Evolutionary conservation across 345 rosid genomes (phyloP).

Genomic region (Anacardium occidentale): DNA sequence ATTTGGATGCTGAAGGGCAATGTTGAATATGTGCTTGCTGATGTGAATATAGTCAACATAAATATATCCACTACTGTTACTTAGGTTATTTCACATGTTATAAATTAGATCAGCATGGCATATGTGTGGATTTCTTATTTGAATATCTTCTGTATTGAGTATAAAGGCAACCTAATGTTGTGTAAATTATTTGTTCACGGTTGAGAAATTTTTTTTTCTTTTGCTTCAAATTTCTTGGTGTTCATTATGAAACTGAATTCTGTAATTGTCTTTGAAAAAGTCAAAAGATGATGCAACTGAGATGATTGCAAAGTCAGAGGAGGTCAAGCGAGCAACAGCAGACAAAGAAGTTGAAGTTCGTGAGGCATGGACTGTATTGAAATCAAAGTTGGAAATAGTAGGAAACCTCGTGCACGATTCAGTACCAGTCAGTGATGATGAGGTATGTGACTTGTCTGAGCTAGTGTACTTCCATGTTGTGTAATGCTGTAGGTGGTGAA

Average conservation of each 20-base stretch:
- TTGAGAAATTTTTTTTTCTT: too few species aligned
- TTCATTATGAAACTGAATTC: background rate
- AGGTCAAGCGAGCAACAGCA: slow-evolving; percentile 46
- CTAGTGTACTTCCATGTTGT: background rate
- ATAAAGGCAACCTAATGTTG: background rate
- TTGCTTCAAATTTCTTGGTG: background rate
- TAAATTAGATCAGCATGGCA: background rate
- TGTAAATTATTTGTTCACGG: too few species aligned
- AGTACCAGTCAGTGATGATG: slow-evolving; percentile 69
- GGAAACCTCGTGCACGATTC: slow-evolving; percentile 94
- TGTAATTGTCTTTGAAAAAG: slow-evolving; percentile 23
- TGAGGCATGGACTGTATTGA: slow-evolving; percentile 50
- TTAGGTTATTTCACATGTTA: too few species aligned
- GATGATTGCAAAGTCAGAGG: slow-evolving; percentile 49
- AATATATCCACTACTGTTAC: background rate
- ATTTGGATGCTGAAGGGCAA: background rate
- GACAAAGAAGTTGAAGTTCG: slow-evolving; percentile 71
- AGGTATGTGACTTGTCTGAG: slow-evolving; percentile 39
- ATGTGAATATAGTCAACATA: background rate
- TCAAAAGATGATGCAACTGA: slow-evolving; percentile 56
- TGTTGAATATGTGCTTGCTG: background rate
- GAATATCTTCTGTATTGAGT: background rate
- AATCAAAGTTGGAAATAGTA: slow-evolving; percentile 57
- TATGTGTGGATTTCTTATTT: background rate
- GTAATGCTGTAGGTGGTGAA: background rate